phyloP scores from a whole-genome alignment of 129 eudicot species.

The Flaveria linearis region DNA sequence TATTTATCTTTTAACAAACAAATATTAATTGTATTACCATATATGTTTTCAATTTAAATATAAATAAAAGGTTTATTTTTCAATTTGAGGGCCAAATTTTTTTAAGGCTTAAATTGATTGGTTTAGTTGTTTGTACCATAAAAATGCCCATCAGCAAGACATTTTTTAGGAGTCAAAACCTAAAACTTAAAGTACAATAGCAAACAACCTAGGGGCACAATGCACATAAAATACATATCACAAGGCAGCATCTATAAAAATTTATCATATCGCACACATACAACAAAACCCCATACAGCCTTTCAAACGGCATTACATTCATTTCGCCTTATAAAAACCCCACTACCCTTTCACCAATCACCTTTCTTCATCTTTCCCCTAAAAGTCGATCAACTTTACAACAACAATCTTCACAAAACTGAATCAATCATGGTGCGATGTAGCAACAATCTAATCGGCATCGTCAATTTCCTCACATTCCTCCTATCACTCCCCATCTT shows the following conservation, averaged over 20 bases:
- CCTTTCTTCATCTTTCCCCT: slow-evolving; percentile 29
- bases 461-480: slow-evolving; percentile 71
- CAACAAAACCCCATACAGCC: slow-evolving; percentile 26
- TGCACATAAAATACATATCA: not conserved
- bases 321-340: slow-evolving; percentile 16
- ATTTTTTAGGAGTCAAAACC: too few species aligned
- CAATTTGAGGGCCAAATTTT: too few species aligned
- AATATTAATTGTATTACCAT: too few species aligned
- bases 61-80: too few species aligned
- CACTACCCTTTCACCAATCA: slow-evolving; percentile 8
- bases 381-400: slow-evolving; percentile 35
- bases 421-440: slow-evolving; percentile 47
- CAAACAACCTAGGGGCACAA: not conserved
- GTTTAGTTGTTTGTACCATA: too few species aligned
- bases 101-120: too few species aligned
- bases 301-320: slow-evolving; percentile 10
- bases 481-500: slow-evolving; percentile 82
- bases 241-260: not conserved
- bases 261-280: not conserved
- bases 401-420: not conserved
- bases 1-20: too few species aligned
- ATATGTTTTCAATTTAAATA: too few species aligned
- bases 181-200: not conserved
- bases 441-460: slow-evolving; percentile 74
- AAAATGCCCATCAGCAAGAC: too few species aligned